Evolutionary conservation across 495 filamentous ascomycete species (phyloP), one percentile per base, ranked within the genome.

Genomic region (Penicillium nucicola): DNA sequence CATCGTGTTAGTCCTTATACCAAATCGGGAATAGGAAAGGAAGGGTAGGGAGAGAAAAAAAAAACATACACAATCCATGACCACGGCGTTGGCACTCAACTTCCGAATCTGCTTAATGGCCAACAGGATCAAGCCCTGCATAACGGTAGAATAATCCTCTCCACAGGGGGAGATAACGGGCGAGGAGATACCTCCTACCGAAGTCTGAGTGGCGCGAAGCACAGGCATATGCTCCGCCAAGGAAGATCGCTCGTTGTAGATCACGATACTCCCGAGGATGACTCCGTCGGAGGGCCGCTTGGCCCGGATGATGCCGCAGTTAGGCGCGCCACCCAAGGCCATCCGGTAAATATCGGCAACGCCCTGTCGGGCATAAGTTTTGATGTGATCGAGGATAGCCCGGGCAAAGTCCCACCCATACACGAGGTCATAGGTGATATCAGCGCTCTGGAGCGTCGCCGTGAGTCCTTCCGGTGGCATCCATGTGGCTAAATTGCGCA

Each of bases 71-170:
- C 87, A 89, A 62, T 90, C 89, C 53, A 93, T 65, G 10, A 90
- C 67, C 40, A 87, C 84, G 33, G 82, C 81, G 44, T 79, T 77
- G 39, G 84, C 81, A 49, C 84, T 86, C 52, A 89, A 80, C 56
- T 82, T 80, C 58, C 91, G 92, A 61, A 89, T 85, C 72, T 93
- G 88, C 52, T 84, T 80, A 59, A 95, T 84, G 3, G 87, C 90
- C 62, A 95, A 76, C 46, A 95, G 67, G 10, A 90, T 85, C 51
- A 96, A 69, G 0, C 89, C 89, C 69, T 95, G 89, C 57, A 96
- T 70, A 30, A 93, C 66, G 0, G 77, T 84, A 11, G 84, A 84
- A 45, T 83, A 84, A 57, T 90, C 86, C 9, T 83, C 81, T 1
- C 83, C 80, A 13, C 78, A 79, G 1, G 83, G 81, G 19, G 85